Percentiles rank a stretch among this genome's conserved stretches.
phyloP scores from a whole-genome alignment of 1,139 yeast genomes.

The Ogataea hybrid region DNA sequence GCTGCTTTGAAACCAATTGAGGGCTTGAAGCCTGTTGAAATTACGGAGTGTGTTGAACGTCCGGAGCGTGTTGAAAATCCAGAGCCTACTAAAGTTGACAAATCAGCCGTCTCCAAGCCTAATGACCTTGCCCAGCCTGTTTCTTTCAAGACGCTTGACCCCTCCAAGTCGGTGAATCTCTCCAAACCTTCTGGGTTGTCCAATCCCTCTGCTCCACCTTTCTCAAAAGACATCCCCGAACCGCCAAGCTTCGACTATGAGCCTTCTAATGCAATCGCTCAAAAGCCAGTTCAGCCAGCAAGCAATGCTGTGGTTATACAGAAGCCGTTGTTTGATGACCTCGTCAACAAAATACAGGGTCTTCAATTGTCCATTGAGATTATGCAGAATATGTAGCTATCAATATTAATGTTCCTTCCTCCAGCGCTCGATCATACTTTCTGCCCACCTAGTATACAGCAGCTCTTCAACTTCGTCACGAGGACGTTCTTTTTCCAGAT shows the following conservation, averaged over 20 bases:
- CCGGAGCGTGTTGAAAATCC: neutral
- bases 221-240: too few species aligned
- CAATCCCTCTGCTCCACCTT: too few species aligned
- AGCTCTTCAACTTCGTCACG: constrained; percentile 46
- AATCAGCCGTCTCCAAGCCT: neutral
- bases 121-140: neutral
- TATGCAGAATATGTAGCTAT: constrained; percentile 4
- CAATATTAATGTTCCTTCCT: constrained; percentile 2
- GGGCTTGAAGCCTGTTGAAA: too few species aligned
- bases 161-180: too few species aligned
- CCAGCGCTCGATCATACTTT: constrained; percentile 32
- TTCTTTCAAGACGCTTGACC: too few species aligned
- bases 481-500: constrained; percentile 10
- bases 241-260: too few species aligned
- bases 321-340: constrained; percentile 12
- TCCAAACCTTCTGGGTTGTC: too few species aligned
- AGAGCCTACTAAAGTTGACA: too few species aligned
- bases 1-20: too few species aligned
- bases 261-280: too few species aligned
- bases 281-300: too few species aligned
- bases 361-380: constrained; percentile 12
- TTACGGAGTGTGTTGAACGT: too few species aligned
- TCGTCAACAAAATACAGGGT: constrained; percentile 13
- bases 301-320: neutral
- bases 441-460: constrained; percentile 46